Percentiles rank a stretch among this genome's conserved stretches.
Conservation (phyloP, 2,329 filamentous ascomycete species). For the Cadophora sp. region DNA sequence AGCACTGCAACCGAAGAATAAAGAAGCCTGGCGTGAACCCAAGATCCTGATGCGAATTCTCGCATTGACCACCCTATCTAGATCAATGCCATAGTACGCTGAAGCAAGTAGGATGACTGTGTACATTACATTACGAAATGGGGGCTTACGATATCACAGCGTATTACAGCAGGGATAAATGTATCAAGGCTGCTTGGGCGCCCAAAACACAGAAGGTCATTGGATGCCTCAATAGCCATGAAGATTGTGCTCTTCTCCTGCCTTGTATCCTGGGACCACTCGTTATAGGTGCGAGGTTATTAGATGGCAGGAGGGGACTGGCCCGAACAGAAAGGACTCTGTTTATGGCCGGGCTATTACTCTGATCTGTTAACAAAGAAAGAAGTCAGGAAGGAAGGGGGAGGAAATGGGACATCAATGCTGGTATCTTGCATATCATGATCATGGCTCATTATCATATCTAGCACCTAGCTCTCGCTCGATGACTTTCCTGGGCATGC, state of each 20-base stretch:
- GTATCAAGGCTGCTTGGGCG: constrained; percentile 32
- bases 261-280: constrained; percentile 73
- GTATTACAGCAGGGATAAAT: neutral
- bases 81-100: neutral
- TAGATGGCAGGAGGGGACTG: constrained; percentile 68
- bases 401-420: neutral
- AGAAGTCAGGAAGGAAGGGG: neutral
- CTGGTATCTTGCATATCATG: neutral
- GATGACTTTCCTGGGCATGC: constrained; percentile 74
- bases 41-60: no score
- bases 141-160: neutral
- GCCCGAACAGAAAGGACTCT: neutral
- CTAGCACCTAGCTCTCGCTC: constrained; percentile 60
- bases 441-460: constrained; percentile 22
- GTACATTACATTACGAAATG: neutral
- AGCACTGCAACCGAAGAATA: neutral
- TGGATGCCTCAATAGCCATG: constrained; percentile 45
- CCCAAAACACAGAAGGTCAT: constrained; percentile 25
- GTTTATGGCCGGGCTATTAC: neutral
- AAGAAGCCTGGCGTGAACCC: no score
- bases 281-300: constrained; percentile 63
- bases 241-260: constrained; percentile 63
- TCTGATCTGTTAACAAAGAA: neutral
- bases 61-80: neutral
- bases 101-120: neutral